These are phyloP conservation scores for Cucumis melo DNA, from an alignment of 306 rosid genomes.

Conservation along the genomic window DNA sequence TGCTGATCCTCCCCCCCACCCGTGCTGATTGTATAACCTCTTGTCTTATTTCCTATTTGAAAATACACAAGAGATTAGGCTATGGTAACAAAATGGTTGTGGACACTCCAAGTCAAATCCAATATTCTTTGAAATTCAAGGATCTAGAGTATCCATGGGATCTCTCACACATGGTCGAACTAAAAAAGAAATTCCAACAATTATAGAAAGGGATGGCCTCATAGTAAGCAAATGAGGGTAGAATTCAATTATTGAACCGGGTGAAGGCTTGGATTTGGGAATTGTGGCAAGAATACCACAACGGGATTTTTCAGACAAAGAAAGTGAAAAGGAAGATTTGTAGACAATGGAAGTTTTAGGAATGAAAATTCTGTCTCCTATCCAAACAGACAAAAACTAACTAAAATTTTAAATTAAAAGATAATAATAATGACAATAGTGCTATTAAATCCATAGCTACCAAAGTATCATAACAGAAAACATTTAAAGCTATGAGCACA, in stretches of 20 bases:
- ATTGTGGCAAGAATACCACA: not conserved
- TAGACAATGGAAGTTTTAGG: not conserved
- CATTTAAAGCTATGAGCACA: not conserved
- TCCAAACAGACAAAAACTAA: not conserved
- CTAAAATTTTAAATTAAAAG: not conserved
- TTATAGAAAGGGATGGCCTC: not conserved
- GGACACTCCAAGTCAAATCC: not conserved
- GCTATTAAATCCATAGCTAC: not conserved
- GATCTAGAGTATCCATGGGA: not conserved
- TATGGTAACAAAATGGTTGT: not conserved
- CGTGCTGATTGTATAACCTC: too few species aligned
- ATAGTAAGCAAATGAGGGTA: not conserved
- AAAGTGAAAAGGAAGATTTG: not conserved
- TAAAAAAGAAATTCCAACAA: not conserved
- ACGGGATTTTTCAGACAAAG: not conserved
- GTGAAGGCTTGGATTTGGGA: not conserved
- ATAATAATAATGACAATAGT: not conserved
- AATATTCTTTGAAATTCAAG: not conserved
- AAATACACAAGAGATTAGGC: not conserved
- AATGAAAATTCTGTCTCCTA: not conserved
- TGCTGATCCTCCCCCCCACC: too few species aligned
- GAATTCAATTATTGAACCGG: not conserved
- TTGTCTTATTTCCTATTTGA: too few species aligned
- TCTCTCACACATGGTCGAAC: not conserved
- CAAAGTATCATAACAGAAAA: not conserved